Conservation (phyloP, 257 asterid genomes). For the Przewalskia tangutica region DNA sequence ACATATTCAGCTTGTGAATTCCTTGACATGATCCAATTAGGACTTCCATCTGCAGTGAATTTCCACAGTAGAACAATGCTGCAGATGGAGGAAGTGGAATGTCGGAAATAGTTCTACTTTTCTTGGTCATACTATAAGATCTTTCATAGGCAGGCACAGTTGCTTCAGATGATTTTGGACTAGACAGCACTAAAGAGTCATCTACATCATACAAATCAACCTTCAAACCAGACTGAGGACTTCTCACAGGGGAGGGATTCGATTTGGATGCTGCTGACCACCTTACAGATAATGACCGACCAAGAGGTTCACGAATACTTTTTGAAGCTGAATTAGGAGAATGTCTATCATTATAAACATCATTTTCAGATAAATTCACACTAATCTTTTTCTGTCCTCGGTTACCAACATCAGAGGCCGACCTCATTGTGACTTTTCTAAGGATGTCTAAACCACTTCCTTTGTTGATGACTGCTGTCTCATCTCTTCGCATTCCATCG, state of each 20-base stretch:
- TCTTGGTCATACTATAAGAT: slow-evolving; percentile 32
- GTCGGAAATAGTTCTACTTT: slow-evolving; percentile 22
- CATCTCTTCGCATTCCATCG: slow-evolving; percentile 64
- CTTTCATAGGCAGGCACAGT: slow-evolving; percentile 16
- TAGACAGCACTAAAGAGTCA: slow-evolving; percentile 17
- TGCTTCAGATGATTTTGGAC: slow-evolving; percentile 18
- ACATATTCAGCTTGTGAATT: slow-evolving; percentile 43
- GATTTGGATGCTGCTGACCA: slow-evolving; percentile 36
- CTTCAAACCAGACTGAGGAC: slow-evolving; percentile 21
- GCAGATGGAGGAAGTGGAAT: slow-evolving; percentile 72
- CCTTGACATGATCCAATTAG: slow-evolving; percentile 41
- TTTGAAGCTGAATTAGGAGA: slow-evolving; percentile 31
- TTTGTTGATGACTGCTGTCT: slow-evolving; percentile 28
- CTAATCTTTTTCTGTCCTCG: slow-evolving; percentile 19
- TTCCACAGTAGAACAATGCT: slow-evolving; percentile 51
- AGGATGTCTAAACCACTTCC: slow-evolving; percentile 28
- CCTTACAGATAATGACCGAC: slow-evolving; percentile 46
- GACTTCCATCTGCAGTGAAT: slow-evolving; percentile 43
- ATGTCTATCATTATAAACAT: slow-evolving; percentile 12
- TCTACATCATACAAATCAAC: slow-evolving; percentile 12
- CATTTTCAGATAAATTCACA: slow-evolving; percentile 19
- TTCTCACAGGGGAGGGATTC: slow-evolving; percentile 30
- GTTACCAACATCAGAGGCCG: slow-evolving; percentile 51
- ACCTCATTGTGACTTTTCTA: slow-evolving; percentile 19
- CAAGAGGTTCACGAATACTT: slow-evolving; percentile 44